Percentiles rank a stretch among this genome's conserved stretches.
These are phyloP conservation scores for Ophiostoma perfectum DNA, from an alignment of 2,329 filamentous ascomycete species.

Conservation along the genomic window DNA sequence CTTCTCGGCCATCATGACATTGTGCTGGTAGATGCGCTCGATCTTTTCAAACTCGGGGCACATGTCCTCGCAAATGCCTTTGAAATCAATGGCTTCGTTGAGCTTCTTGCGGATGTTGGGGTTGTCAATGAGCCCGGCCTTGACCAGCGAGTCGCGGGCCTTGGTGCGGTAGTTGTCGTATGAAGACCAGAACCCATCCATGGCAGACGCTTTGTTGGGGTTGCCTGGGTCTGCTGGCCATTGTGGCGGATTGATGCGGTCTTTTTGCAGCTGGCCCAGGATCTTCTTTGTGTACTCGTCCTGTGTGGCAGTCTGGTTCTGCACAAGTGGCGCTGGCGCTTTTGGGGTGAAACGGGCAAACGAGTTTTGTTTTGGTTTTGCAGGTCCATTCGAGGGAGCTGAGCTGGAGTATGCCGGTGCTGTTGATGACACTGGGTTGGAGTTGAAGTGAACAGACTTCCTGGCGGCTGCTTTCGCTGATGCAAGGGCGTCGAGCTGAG, in stretches of 20 bases:
- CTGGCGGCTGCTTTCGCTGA: slow-evolving; percentile 15
- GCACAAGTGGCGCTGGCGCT: neutral
- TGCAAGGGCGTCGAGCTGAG: neutral
- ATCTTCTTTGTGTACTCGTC: slow-evolving; percentile 46
- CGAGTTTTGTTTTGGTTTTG: slow-evolving; percentile 8
- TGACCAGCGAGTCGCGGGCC: slow-evolving; percentile 53
- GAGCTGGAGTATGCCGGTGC: neutral
- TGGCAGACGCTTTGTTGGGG: slow-evolving; percentile 44
- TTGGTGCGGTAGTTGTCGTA: slow-evolving; percentile 54
- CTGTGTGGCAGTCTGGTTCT: slow-evolving; percentile 15
- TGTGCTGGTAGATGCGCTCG: slow-evolving; percentile 55
- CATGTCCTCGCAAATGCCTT: slow-evolving; percentile 64
- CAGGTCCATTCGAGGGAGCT: neutral
- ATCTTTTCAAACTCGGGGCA: slow-evolving; percentile 63
- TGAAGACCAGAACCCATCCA: slow-evolving; percentile 51
- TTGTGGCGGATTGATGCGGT: slow-evolving; percentile 48
- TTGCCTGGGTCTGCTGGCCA: slow-evolving; percentile 54
- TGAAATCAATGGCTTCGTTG: slow-evolving; percentile 60
- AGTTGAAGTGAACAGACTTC: slow-evolving; percentile 21
- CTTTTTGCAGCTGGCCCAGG: slow-evolving; percentile 47
- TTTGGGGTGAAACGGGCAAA: neutral
- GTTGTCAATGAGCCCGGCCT: slow-evolving; percentile 58
- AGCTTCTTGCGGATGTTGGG: slow-evolving; percentile 58
- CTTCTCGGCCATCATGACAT: slow-evolving; percentile 54
- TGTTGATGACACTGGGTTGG: slow-evolving; percentile 13